phyloP scores from a whole-genome alignment of 306 rosid species.

The Citrullus mucosospermus region DNA sequence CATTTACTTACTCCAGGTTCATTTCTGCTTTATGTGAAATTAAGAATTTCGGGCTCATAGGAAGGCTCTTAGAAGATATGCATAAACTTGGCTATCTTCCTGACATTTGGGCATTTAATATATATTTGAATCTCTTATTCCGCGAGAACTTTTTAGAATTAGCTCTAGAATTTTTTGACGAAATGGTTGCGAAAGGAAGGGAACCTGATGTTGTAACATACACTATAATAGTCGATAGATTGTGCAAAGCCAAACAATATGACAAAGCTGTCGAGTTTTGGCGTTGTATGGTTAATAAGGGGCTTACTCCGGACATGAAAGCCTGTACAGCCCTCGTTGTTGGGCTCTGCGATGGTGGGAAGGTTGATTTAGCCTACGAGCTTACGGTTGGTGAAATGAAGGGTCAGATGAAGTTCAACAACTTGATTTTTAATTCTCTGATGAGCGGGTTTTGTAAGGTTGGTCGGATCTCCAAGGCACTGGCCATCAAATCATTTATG shows the following conservation, averaged over 20 bases:
- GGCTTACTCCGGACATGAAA: slow-evolving; percentile 48
- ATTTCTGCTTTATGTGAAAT: slow-evolving; percentile 58
- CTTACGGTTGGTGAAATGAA: slow-evolving; percentile 48
- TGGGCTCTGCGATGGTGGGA: slow-evolving; percentile 64
- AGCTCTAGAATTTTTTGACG: slow-evolving; percentile 32
- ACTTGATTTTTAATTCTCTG: slow-evolving; percentile 53
- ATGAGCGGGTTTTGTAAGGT: slow-evolving; percentile 62
- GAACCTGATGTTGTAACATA: slow-evolving; percentile 61
- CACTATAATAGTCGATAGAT: slow-evolving; percentile 41
- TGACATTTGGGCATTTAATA: slow-evolving; percentile 86
- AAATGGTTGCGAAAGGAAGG: slow-evolving; percentile 47
- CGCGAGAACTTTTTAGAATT: slow-evolving; percentile 30
- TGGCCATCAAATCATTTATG: slow-evolving; percentile 59
- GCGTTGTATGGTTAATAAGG: slow-evolving; percentile 41
- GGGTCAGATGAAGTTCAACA: slow-evolving; percentile 34
- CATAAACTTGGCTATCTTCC: slow-evolving; percentile 43
- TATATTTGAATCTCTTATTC: slow-evolving; percentile 50
- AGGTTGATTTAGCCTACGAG: slow-evolving; percentile 84
- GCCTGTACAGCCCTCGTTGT: slow-evolving; percentile 55
- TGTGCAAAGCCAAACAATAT: slow-evolving; percentile 50
- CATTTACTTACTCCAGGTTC: slow-evolving; percentile 88
- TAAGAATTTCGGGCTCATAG: slow-evolving; percentile 36
- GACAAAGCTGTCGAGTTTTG: slow-evolving; percentile 42
- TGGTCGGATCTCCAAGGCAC: slow-evolving; percentile 60
- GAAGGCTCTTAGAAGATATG: slow-evolving; percentile 53